These are phyloP conservation scores for Starmera stellimalicola DNA, from an alignment of 1,139 yeast species.

Conservation along the genomic window DNA sequence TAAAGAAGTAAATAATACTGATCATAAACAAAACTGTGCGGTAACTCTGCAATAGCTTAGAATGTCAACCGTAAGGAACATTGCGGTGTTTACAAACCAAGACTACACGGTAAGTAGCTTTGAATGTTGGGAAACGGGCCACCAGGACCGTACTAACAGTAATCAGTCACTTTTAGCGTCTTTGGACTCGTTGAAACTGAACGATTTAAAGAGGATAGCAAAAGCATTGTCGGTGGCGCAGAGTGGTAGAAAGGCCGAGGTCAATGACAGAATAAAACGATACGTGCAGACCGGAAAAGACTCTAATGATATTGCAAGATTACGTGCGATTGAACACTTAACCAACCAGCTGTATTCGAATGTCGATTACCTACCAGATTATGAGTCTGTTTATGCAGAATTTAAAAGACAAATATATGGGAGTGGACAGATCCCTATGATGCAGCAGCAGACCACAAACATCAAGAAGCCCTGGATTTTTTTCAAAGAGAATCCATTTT, in stretches of 20 bases:
- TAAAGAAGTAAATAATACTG: too few species aligned
- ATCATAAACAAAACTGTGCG: too few species aligned
- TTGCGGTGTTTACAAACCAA: background rate
- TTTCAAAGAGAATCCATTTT: conserved; percentile 47
- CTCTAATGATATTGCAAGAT: conserved; percentile 29
- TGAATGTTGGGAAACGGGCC: too few species aligned
- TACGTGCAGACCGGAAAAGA: conserved; percentile 30
- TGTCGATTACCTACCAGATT: conserved; percentile 27
- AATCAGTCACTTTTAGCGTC: background rate
- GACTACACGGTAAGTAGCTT: too few species aligned
- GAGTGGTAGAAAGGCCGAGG: conserved; percentile 43
- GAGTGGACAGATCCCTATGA: background rate
- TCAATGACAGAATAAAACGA: conserved; percentile 35
- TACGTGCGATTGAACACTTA: conserved; percentile 34
- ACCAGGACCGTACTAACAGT: background rate
- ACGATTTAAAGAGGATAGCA: conserved; percentile 35
- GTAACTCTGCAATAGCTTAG: too few species aligned
- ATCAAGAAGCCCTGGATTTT: conserved; percentile 28
- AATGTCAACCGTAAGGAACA: too few species aligned
- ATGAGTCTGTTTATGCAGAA: conserved; percentile 18
- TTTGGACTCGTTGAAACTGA: conserved; percentile 12
- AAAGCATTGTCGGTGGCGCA: conserved; percentile 34
- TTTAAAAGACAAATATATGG: background rate
- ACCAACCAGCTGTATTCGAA: conserved; percentile 19
- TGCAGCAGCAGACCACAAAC: conserved; percentile 7